Evolutionary conservation across 2,329 filamentous ascomycete genomes (phyloP), one percentile per base, ranked within the genome.

Genomic region (Sclerotinia sclerotiorum): DNA sequence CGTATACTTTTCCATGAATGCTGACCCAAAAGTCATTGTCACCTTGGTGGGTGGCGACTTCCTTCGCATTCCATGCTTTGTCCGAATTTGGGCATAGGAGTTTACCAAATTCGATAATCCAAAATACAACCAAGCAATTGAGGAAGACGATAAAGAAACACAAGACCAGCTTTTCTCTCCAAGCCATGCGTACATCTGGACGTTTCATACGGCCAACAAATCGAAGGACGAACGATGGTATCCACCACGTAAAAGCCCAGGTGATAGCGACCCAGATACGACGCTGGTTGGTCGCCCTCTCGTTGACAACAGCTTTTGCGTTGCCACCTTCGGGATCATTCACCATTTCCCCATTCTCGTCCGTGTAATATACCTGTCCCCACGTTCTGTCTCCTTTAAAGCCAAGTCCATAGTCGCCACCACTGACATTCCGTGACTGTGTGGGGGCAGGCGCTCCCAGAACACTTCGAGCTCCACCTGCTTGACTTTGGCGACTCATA

Each of bases 111-210:
- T 81, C 87, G 71, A 97, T 86, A 74, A 99, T 97, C 86, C 93
- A 97, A 81, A 99, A 99, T 69, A 97, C 84, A 70, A 99, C 87
- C 39, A 87, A 77, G 51, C 78, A 93, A 79, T 99, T 99, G 73
- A 97, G 80, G 17, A 99, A 75, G 42, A 91, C 78, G 73, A 99
- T 98, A 65, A 97, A 75, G 69, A 91, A 82, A 58, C 94, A 88
- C 15, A 99, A 82, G 0, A 95, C 90, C 15, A 99, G 64, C 80
- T 99, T 99, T 77, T 99, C 95, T 79, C 95, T 87, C 95, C 95
- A 99, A 0, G 95, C 95, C 87, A 97, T 91, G 35, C 95, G 91
- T 11, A 99, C 93, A 80, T 99, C 95, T 1, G 94, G 95, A 67
- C 95, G 89, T 81, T 97, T 96, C 95, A 99, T 99, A 29, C 94